These are phyloP conservation scores for Streptanthus diversifolius DNA, from an alignment of 345 rosid genomes.

Conservation along the genomic window DNA sequence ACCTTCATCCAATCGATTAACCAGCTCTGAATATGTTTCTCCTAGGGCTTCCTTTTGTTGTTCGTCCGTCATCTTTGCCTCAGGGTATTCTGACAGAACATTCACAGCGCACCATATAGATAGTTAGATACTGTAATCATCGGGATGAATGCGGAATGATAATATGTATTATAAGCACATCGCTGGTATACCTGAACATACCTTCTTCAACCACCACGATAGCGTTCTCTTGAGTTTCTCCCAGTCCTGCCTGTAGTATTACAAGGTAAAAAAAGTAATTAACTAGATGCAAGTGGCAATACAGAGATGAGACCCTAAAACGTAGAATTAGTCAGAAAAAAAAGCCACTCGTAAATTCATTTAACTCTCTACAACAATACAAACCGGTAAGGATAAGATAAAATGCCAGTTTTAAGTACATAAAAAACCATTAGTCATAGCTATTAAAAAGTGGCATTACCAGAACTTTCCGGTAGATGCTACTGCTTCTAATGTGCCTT, in stretches of 20 bases:
- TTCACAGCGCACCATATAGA: conserved; percentile 35
- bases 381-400: background rate
- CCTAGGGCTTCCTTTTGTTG: conserved; percentile 65
- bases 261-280: background rate
- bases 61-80: conserved; percentile 58
- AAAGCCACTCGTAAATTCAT: background rate
- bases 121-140: conserved; percentile 8
- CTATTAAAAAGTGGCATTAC: conserved; percentile 28
- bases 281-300: background rate
- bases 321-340: background rate
- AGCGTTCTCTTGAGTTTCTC: conserved; percentile 67
- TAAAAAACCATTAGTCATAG: background rate
- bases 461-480: conserved; percentile 77
- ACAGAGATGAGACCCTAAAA: background rate
- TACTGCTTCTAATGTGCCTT: conserved; percentile 52
- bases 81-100: conserved; percentile 87
- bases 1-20: conserved; percentile 77
- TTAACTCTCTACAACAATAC: background rate
- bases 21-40: conserved; percentile 58
- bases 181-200: conserved; percentile 71
- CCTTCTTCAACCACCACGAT: conserved; percentile 93
- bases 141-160: background rate
- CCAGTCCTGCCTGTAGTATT: conserved; percentile 74
- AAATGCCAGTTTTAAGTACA: background rate
- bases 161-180: conserved; percentile 12